Evolutionary conservation across 768 basidiomycete genomes (phyloP).

Genomic region (Lentinula aciculospora): DNA sequence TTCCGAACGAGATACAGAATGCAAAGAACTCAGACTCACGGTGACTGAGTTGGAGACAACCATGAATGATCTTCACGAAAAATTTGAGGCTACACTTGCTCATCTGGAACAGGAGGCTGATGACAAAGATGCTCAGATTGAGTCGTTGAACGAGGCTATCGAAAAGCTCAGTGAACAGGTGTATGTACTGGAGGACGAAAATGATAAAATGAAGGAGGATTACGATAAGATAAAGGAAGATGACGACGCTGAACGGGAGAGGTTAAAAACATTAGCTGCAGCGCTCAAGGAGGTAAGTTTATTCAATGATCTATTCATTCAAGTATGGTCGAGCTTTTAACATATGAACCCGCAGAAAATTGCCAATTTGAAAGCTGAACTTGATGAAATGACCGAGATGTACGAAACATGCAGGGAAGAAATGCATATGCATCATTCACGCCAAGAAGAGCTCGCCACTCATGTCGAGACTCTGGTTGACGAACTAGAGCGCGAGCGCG

Average conservation of each 20-base stretch:
- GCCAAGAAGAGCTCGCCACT: constrained; percentile 72
- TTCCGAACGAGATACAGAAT: constrained; percentile 75
- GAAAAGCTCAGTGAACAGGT: constrained; percentile 77
- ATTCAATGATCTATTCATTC: not conserved
- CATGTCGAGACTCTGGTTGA: constrained; percentile 69
- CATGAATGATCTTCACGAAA: constrained; percentile 61
- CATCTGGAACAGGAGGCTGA: constrained; percentile 77
- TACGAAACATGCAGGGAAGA: constrained; percentile 63
- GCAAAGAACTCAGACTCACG: constrained; percentile 65
- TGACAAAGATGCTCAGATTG: constrained; percentile 75
- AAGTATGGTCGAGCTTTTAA: not conserved
- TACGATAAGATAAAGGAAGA: constrained; percentile 64
- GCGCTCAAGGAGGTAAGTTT: constrained; percentile 75
- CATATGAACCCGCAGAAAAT: constrained; percentile 53
- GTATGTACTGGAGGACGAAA: constrained; percentile 82
- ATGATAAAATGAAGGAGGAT: constrained; percentile 72
- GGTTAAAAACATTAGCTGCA: constrained; percentile 56
- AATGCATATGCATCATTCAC: constrained; percentile 58
- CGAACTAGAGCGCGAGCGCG: constrained; percentile 55
- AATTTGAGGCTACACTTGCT: constrained; percentile 69
- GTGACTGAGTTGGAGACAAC: constrained; percentile 73
- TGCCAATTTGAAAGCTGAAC: constrained; percentile 51
- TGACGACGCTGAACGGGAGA: constrained; percentile 63
- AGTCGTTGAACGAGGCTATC: constrained; percentile 68
- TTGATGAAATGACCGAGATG: constrained; percentile 57